Evolutionary conservation across 2,329 filamentous ascomycete species (phyloP).

Genomic region (Blastomyces gilchristii): DNA sequence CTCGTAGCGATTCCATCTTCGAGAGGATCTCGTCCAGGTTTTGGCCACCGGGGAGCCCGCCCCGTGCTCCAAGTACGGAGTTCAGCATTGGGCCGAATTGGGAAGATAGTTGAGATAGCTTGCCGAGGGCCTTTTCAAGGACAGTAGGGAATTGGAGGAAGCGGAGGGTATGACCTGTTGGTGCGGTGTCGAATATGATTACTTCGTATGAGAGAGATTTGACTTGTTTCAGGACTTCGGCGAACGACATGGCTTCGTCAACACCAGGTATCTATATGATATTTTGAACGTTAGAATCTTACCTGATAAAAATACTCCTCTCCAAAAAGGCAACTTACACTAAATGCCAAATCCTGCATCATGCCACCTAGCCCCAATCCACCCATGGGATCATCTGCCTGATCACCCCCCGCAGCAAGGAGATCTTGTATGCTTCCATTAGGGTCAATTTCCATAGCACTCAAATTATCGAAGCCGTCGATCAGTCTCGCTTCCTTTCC

Average conservation of each 20-base stretch:
- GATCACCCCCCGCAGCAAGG: slow-evolving; percentile 61
- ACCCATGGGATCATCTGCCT: slow-evolving; percentile 54
- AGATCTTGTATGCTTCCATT: slow-evolving; percentile 97
- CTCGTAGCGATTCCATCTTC: slow-evolving; percentile 87
- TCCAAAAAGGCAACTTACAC: slow-evolving; percentile 46
- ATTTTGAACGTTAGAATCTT: neutral
- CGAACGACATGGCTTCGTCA: slow-evolving; percentile 98
- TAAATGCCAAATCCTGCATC: slow-evolving; percentile 98
- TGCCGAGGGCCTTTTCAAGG: slow-evolving; percentile 95
- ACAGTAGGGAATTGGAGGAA: slow-evolving; percentile 98
- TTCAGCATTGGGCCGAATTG: slow-evolving; percentile 96
- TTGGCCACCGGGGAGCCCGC: slow-evolving; percentile 79
- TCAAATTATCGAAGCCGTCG: slow-evolving; percentile 84
- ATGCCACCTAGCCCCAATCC: slow-evolving; percentile 73
- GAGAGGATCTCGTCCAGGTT: slow-evolving; percentile 83
- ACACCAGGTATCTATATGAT: slow-evolving; percentile 77
- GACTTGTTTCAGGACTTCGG: slow-evolving; percentile 97
- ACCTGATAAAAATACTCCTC: no score
- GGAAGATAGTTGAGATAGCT: slow-evolving; percentile 82
- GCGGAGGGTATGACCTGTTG: slow-evolving; percentile 92
- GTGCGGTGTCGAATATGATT: slow-evolving; percentile 98
- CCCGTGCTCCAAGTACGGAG: slow-evolving; percentile 70
- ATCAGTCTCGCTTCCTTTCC: slow-evolving; percentile 94
- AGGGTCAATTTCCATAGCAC: slow-evolving; percentile 98
- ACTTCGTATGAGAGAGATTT: slow-evolving; percentile 98